Conservation (phyloP, 495 filamentous ascomycete genomes). For the Delitschia confertaspora region DNA sequence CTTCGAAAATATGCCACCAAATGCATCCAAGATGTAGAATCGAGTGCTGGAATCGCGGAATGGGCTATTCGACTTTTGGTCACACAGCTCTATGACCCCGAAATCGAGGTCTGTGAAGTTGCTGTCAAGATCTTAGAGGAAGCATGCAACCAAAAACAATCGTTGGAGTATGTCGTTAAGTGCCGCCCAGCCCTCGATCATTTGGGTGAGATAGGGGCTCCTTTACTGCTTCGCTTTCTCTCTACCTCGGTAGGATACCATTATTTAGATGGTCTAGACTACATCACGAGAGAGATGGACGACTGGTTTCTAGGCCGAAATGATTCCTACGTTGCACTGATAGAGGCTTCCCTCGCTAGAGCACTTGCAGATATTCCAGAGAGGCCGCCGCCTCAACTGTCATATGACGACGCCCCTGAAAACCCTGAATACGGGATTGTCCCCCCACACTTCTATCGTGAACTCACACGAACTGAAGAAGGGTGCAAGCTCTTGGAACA, state of each 20-base stretch:
- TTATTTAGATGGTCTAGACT: conserved; percentile 92
- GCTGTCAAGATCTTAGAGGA: conserved; percentile 96
- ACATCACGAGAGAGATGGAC: conserved; percentile 98
- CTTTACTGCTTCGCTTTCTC: conserved; percentile 82
- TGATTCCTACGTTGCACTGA: conserved; percentile 85
- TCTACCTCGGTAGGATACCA: conserved; percentile 95
- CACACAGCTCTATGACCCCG: conserved; percentile 95
- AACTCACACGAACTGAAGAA: conserved; percentile 84
- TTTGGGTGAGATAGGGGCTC: conserved; percentile 92
- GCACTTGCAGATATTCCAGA: conserved; percentile 59
- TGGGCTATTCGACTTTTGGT: conserved; percentile 95
- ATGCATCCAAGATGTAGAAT: conserved; percentile 27
- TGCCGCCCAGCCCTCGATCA: conserved; percentile 94
- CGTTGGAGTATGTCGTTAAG: conserved; percentile 90
- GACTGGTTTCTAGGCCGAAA: conserved; percentile 97
- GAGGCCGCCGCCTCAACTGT: conserved; percentile 38
- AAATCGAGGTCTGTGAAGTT: conserved; percentile 89
- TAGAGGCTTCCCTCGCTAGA: conserved; percentile 88
- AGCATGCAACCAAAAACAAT: conserved; percentile 81
- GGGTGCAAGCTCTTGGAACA: conserved; percentile 82
- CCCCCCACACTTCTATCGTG: conserved; percentile 94
- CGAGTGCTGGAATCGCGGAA: conserved; percentile 45
- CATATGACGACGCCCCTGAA: conserved; percentile 48
- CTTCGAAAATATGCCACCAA: conserved; percentile 70
- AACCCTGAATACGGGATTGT: conserved; percentile 57